A percentile compares a stretch with the other conserved stretches of the same genome.
phyloP scores from a whole-genome alignment of 116 monocot species.

The Zostera marina region DNA sequence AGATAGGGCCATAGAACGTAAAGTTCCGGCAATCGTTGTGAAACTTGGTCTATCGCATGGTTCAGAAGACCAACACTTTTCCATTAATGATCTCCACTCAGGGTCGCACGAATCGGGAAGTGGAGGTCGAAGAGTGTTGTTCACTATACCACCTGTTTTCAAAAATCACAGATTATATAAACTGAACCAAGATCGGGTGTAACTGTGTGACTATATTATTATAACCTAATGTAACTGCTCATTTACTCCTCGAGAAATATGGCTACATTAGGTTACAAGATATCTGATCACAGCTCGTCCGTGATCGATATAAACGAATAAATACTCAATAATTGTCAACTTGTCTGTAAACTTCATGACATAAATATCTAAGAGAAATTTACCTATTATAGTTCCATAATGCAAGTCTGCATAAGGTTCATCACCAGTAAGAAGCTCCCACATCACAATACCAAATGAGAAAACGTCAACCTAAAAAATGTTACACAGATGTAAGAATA shows the following conservation, averaged over 20 bases:
- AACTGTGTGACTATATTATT: too few species aligned
- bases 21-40: background rate
- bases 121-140: slow-evolving; percentile 52
- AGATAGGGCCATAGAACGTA: background rate
- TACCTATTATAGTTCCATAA: slow-evolving; percentile 93
- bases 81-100: slow-evolving; percentile 23
- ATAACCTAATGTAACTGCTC: too few species aligned
- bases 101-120: slow-evolving; percentile 37
- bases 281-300: too few species aligned
- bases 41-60: slow-evolving; percentile 12
- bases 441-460: slow-evolving; percentile 97
- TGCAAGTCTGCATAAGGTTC: slow-evolving; percentile 95
- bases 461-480: slow-evolving; percentile 57
- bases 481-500: background rate
- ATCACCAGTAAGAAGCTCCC: slow-evolving; percentile 90
- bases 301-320: too few species aligned
- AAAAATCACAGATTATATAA: background rate
- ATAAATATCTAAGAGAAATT: background rate
- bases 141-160: slow-evolving; percentile 63
- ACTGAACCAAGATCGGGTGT: too few species aligned
- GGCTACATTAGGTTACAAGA: too few species aligned
- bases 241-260: too few species aligned
- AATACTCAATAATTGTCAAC: background rate
- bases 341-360: background rate
- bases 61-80: slow-evolving; percentile 24